phyloP scores from a whole-genome alignment of 257 asterid genomes.

The Solanum microdontum region DNA sequence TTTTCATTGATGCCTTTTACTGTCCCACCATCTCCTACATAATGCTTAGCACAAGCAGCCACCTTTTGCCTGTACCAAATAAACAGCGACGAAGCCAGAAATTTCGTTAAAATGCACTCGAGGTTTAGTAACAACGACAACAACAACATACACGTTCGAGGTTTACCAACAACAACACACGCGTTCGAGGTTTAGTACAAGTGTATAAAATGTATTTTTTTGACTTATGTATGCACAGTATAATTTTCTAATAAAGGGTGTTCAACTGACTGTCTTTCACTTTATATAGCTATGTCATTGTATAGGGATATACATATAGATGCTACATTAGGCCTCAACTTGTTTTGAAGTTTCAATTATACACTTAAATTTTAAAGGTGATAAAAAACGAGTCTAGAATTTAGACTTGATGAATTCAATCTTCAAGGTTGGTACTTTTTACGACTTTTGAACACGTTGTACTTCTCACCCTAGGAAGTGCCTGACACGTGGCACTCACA shows the following conservation, averaged over 20 bases:
- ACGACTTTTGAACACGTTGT: not conserved
- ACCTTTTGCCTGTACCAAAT: not conserved
- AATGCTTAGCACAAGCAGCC: constrained; percentile 10
- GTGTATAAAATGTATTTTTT: not conserved
- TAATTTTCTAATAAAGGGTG: not conserved
- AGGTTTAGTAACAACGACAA: not conserved
- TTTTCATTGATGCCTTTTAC: constrained; percentile 6
- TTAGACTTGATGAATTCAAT: not conserved
- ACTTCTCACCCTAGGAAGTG: not conserved
- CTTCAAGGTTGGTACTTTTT: not conserved
- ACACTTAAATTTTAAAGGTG: not conserved
- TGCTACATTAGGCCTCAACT: not conserved
- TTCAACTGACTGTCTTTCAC: not conserved
- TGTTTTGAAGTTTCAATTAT: not conserved
- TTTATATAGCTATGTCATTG: not conserved
- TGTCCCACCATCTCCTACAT: constrained; percentile 10
- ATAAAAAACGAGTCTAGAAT: not conserved
- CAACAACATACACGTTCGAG: not conserved
- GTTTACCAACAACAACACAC: not conserved
- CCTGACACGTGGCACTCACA: not conserved
- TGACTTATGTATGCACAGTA: not conserved
- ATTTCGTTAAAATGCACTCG: not conserved
- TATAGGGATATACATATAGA: not conserved
- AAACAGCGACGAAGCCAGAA: not conserved
- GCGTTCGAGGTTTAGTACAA: not conserved